Base-by-base conservation (phyloP, 805 yeast species). In the Lachancea sp. region DNA sequence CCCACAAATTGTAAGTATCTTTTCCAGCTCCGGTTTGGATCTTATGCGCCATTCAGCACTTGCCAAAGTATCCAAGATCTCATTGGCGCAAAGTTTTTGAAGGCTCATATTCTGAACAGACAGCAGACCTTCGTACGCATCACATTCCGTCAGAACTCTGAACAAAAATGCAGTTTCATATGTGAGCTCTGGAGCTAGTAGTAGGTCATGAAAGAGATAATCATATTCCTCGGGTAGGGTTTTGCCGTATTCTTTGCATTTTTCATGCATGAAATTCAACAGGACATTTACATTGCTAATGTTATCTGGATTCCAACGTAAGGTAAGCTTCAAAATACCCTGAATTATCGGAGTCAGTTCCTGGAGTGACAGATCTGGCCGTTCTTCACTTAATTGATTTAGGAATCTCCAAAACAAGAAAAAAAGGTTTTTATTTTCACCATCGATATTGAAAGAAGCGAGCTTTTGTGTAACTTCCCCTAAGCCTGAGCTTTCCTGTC, bases 381-480 rank as follows among this genome's bases (percentile, higher is more conserved):
- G 76, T 8, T 70, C 61, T 35, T 75, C 68, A 39, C 71, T 69
- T 24, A 88, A 57, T 33, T 71, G 71, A 24, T 69, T 59, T 43
- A 84, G 71, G 56, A 83, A 85, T 9, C 63, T 60, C 78, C 88
- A 80, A 56, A 88, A 82, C 13, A 70, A 70, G 26, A 70, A 70
- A 54, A 88, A 85, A 4, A 32, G 21, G 24, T 38, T 34, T 26
- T 20, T 22, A 21, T 34, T 16, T 13, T 36, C 38, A 4, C 49
- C 54, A 12, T 20, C 17, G 15, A 35, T 25, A 18, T 19, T 22
- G 11, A 29, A 11, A 11, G 31, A 28, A 5, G 16, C 34, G 8
- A 35, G 33, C 12, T 36, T 30, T 5, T 17, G 31, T 3, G 37
- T 15, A 4, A 33, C 11, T 4, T 28, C 32, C 11, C 44, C 51